Base-by-base conservation (phyloP, 805 yeast genomes). In the Yamadazyma laniorum region DNA sequence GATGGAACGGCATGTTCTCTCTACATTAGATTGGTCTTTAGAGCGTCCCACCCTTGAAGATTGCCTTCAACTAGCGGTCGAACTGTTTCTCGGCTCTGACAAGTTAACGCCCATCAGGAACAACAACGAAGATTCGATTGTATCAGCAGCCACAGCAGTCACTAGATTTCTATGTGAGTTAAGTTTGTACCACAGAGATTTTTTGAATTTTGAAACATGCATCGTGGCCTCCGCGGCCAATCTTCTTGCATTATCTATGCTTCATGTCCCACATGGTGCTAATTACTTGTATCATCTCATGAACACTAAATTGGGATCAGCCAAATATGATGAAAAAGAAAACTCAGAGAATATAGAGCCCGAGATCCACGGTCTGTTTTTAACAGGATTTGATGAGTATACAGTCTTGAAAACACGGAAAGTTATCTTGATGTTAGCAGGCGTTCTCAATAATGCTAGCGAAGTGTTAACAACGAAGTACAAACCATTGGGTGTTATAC, bases 1-100 rank as follows among this genome's bases (percentile, higher is more conserved):
- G 50, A 69, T 69, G 74, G 95, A 85, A 59, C 67, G 77, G 50
- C 91, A 85, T 53, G 79, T 82, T 40, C 67, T 82, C 55, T 70
- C 74, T 46, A 85, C 85, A 4, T 72, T 89, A 52, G 74, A 67
- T 40, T 69, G 75, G 75, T 56, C 40, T 6, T 23, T 32, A 12
- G 68, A 73, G 25, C 74, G 69, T 45, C 73, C 77, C 3, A 65
- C 68, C 37, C 59, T 76, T 35, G 82, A 77, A 52, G 81, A 76
- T 35, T 70, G 78, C 39, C 53, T 68, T 33, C 73, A 68, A 45
- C 45, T 65, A 56, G 59, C 81, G 48, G 70, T 66, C 35, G 22
- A 13, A 12, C 26, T 19, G 29, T 37, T 31, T 29, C 43, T 51
- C 23, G 40, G 37, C 6, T 33, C 43, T 13, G 39, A 40, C 22